These are phyloP conservation scores for Saccharomyces hybrid DNA, from an alignment of 1,139 yeast genomes.

Conservation along the genomic window DNA sequence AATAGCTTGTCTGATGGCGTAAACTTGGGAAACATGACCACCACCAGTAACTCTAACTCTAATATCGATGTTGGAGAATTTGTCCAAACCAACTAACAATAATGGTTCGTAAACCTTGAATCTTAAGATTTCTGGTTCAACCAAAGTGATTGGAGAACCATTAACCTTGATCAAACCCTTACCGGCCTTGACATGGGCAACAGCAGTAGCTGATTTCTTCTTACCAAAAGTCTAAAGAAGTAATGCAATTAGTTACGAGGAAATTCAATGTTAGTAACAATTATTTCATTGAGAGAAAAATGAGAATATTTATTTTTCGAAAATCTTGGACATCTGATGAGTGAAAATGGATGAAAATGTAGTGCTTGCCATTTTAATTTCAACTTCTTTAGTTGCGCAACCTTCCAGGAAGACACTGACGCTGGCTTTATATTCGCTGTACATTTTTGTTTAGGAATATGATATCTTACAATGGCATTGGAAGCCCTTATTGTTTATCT, in stretches of 20 bases:
- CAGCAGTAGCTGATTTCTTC: constrained; percentile 99
- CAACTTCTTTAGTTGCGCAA: background rate
- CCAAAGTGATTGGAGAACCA: constrained; percentile 98
- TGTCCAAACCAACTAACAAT: constrained; percentile 96
- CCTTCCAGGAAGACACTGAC: background rate
- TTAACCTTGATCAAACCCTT: constrained; percentile 98
- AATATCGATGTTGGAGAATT: constrained; percentile 96
- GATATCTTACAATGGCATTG: background rate
- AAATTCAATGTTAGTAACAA: background rate
- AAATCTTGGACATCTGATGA: background rate
- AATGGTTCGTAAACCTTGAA: constrained; percentile 99
- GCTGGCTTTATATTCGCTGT: background rate
- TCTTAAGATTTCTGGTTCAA: constrained; percentile 97
- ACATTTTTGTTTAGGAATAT: background rate
- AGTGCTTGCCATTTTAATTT: background rate
- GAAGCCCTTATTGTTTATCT: background rate
- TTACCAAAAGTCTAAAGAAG: constrained; percentile 86
- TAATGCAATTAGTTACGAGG: constrained; percentile 2
- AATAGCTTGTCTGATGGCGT: constrained; percentile 99
- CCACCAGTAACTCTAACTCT: constrained; percentile 99
- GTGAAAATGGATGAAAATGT: background rate
- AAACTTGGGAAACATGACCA: constrained; percentile 99
- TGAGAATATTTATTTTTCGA: background rate
- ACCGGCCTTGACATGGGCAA: constrained; percentile 99
- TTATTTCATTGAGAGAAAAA: constrained; percentile 2